A percentile compares a stretch with the other conserved stretches of the same genome.
Evolutionary conservation across 2,329 filamentous ascomycete species (phyloP).

Genomic region (Colletotrichum trifolii): DNA sequence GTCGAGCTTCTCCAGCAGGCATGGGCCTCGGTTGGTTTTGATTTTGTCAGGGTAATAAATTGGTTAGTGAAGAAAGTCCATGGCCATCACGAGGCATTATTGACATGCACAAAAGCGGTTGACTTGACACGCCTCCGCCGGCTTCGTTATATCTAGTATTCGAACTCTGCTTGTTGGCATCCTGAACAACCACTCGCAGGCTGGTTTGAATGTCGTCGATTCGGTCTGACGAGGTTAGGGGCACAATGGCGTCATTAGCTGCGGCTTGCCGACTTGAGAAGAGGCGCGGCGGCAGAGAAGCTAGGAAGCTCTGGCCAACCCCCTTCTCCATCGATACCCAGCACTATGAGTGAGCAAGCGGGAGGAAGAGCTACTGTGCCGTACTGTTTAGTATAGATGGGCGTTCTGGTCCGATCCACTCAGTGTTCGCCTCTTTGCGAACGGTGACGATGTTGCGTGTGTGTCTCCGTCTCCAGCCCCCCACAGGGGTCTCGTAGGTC

Average conservation of each 20-base stretch:
- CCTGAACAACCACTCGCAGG: no score
- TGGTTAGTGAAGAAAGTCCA: no score
- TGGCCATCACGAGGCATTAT: no score
- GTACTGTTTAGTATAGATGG: constrained; percentile 12
- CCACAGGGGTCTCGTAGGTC: constrained; percentile 23
- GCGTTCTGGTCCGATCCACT: constrained; percentile 27
- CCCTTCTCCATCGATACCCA: neutral
- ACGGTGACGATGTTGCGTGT: constrained; percentile 22
- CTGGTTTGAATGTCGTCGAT: no score
- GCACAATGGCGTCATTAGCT: constrained; percentile 32
- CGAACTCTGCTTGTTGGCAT: no score
- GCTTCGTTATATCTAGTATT: no score
- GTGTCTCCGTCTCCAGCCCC: constrained; percentile 7
- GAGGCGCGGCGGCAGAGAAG: neutral
- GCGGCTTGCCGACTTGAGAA: neutral
- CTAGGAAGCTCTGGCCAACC: constrained; percentile 20
- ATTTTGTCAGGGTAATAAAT: no score
- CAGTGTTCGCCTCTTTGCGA: constrained; percentile 1
- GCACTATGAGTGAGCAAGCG: neutral
- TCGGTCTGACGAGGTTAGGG: neutral
- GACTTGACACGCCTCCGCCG: no score
- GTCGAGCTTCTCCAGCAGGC: no score
- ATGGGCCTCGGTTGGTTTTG: no score
- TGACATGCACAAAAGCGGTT: no score
- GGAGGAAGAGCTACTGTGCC: no score